Percentiles rank a stretch among this genome's conserved stretches.
phyloP scores from a whole-genome alignment of 305 asterid species.

The Plantago lanceolata region DNA sequence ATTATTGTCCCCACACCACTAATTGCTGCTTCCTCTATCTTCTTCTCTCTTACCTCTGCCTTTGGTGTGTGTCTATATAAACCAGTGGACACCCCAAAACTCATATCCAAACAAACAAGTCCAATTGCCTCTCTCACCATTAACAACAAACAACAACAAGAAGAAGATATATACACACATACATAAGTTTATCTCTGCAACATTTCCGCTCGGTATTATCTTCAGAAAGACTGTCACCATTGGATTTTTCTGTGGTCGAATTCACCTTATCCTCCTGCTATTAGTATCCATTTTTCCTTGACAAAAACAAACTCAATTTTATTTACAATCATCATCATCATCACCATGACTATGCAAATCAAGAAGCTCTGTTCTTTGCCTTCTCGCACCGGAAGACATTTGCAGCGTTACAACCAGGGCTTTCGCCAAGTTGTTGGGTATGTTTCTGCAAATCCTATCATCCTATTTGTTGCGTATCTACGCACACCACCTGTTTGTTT shows the following conservation, averaged over 20 bases:
- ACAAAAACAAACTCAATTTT: too few relatives aligned
- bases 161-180: not conserved
- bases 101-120: conserved; percentile 23
- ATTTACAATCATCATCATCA: too few relatives aligned
- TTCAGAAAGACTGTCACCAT: too few relatives aligned
- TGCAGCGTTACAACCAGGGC: conserved; percentile 81
- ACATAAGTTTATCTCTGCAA: too few relatives aligned
- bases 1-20: conserved; percentile 11
- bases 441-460: too few relatives aligned
- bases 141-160: not conserved
- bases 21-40: not conserved
- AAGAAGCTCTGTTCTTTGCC: conserved; percentile 37
- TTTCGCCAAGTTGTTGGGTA: conserved; percentile 96
- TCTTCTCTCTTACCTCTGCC: too few relatives aligned
- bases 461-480: too few relatives aligned
- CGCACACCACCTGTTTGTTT: not conserved
- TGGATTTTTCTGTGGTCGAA: too few relatives aligned
- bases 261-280: not conserved
- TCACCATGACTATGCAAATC: conserved; percentile 37
- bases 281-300: not conserved
- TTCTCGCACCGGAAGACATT: conserved; percentile 48
- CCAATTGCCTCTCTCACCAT: not conserved
- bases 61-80: conserved; percentile 30
- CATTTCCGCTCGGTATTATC: too few relatives aligned
- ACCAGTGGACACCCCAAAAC: conserved; percentile 22